Percentiles rank a stretch among this genome's conserved stretches.
These are phyloP conservation scores for Thozetella sp. DNA, from an alignment of 495 filamentous ascomycete genomes.

Conservation along the genomic window DNA sequence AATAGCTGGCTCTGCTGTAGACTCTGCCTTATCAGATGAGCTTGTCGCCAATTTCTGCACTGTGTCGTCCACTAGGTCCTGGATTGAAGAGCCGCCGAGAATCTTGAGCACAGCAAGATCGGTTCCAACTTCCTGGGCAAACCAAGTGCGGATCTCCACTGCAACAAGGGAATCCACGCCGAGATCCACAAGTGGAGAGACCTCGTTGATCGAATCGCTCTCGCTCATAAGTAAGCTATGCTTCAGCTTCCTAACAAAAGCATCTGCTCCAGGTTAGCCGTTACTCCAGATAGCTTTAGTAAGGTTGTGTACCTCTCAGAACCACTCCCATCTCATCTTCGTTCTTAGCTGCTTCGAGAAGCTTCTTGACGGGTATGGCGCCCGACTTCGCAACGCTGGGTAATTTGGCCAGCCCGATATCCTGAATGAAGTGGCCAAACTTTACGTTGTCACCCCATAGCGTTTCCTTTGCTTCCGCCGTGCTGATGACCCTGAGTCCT, in stretches of 20 bases:
- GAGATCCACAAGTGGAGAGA: slow-evolving; percentile 24
- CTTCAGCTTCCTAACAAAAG: slow-evolving; percentile 25
- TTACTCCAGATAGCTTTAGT: background rate
- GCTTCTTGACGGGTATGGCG: slow-evolving; percentile 20
- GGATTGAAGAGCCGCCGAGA: slow-evolving; percentile 38
- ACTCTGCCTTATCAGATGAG: background rate
- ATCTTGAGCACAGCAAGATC: slow-evolving; percentile 57
- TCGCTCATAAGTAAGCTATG: slow-evolving; percentile 28
- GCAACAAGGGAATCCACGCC: slow-evolving; percentile 54
- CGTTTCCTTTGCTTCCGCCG: slow-evolving; percentile 18
- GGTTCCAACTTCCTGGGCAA: slow-evolving; percentile 37
- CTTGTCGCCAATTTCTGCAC: background rate
- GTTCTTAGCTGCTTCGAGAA: slow-evolving; percentile 15
- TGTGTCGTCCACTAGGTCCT: slow-evolving; percentile 10
- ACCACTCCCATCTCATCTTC: slow-evolving; percentile 13
- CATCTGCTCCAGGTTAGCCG: background rate
- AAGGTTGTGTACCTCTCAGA: no score
- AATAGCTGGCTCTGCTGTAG: background rate
- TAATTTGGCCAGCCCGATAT: background rate
- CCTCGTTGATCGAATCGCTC: slow-evolving; percentile 18
- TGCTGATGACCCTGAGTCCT: slow-evolving; percentile 34
- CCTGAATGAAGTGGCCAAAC: slow-evolving; percentile 34
- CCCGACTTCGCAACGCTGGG: background rate
- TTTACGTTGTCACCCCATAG: slow-evolving; percentile 42
- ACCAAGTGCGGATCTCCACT: slow-evolving; percentile 47